Conservation (phyloP, 2,329 filamentous ascomycete species). For the Plectosphaerella cucumerina region DNA sequence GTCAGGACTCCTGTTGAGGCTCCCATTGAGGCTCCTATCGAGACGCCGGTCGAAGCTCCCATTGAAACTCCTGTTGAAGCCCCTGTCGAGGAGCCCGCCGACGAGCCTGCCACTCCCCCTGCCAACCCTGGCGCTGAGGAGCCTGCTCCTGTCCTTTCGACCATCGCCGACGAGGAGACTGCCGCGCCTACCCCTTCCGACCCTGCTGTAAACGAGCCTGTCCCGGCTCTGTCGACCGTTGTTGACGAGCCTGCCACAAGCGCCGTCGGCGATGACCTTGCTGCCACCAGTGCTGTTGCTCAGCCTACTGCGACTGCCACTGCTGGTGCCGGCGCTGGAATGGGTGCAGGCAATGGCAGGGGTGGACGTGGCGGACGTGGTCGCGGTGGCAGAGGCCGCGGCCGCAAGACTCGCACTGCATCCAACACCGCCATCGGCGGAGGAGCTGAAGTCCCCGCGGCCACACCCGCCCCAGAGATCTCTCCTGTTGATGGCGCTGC, state of each 20-base stretch:
- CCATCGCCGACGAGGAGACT: neutral
- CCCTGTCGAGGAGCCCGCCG: too few relatives aligned
- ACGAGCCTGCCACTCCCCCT: neutral
- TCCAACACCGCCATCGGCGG: neutral
- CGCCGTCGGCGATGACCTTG: neutral
- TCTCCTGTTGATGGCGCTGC: neutral
- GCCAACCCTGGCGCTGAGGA: neutral
- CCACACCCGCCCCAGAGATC: neutral
- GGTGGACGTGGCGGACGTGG: neutral
- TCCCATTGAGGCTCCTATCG: too few relatives aligned
- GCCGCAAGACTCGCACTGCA: neutral
- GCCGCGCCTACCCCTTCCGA: neutral
- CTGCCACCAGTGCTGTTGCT: too few relatives aligned
- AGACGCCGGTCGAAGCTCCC: neutral
- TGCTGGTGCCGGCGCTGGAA: conserved; percentile 1
- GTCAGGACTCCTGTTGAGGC: too few relatives aligned
- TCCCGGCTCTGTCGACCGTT: too few relatives aligned
- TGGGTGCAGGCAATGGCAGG: conserved; percentile 2
- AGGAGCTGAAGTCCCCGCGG: neutral
- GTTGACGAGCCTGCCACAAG: neutral
- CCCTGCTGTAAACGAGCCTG: too few relatives aligned
- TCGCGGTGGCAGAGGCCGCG: neutral
- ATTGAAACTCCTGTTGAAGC: neutral
- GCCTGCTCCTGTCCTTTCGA: conserved; percentile 1
- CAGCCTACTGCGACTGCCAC: too few relatives aligned